Conservation (phyloP, 371 early-diverging fungal genomes). For the Mucor racemosus region DNA sequence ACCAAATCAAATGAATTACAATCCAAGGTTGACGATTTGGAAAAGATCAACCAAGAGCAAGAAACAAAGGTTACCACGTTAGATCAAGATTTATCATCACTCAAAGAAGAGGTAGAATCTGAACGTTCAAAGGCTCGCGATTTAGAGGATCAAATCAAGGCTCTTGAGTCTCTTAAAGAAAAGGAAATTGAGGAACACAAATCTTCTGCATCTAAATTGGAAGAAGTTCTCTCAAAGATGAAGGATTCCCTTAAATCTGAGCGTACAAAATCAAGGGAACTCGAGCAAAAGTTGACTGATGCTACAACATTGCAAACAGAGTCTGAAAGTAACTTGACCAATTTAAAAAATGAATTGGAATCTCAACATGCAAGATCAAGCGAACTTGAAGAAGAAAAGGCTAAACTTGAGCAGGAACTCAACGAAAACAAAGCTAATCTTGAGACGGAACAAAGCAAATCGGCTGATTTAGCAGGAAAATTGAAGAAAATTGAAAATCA, state of each 20-base stretch:
- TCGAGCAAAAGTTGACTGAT: background rate
- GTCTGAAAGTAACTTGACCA: background rate
- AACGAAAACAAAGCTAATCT: background rate
- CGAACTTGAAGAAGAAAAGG: background rate
- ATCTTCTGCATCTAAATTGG: background rate
- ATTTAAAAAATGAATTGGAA: background rate
- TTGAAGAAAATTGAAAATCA: background rate
- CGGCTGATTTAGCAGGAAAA: background rate
- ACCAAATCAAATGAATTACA: too few species aligned
- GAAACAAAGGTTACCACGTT: background rate
- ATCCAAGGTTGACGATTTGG: background rate
- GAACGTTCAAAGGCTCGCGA: background rate
- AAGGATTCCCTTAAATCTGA: slow-evolving; percentile 5
- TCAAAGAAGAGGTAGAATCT: background rate
- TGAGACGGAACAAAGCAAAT: background rate
- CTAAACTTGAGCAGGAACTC: background rate
- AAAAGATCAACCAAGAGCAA: background rate
- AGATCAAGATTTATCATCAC: background rate
- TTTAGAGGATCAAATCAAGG: background rate
- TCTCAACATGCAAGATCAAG: background rate
- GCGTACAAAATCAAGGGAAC: background rate
- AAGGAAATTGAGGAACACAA: background rate
- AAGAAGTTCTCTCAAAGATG: background rate
- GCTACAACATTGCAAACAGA: background rate
- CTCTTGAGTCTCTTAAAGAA: background rate